These are phyloP conservation scores for Urtica urens DNA, from an alignment of 306 rosid genomes.

Conservation along the genomic window DNA sequence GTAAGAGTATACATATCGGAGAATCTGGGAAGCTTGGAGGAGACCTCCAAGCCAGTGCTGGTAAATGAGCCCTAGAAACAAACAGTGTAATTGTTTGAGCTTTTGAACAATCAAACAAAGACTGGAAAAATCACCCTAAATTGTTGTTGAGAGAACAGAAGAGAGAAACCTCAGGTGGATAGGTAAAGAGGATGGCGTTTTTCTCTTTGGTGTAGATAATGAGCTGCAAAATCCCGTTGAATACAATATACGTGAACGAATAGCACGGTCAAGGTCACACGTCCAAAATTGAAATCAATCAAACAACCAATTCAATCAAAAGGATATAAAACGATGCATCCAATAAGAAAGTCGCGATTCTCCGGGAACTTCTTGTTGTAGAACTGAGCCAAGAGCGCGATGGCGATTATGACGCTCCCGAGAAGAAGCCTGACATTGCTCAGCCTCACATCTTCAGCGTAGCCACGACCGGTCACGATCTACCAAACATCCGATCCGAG, in stretches of 20 bases:
- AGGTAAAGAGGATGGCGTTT: constrained; percentile 74
- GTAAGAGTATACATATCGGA: constrained; percentile 42
- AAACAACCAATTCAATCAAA: not conserved
- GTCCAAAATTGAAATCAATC: constrained; percentile 10
- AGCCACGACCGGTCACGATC: constrained; percentile 68
- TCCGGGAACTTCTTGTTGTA: constrained; percentile 94
- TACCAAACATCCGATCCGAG: too few species aligned
- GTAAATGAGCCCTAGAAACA: constrained; percentile 36
- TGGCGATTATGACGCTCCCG: constrained; percentile 57
- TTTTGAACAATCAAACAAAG: not conserved
- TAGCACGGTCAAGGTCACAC: constrained; percentile 68
- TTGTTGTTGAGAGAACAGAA: not conserved
- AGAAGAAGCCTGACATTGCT: constrained; percentile 56
- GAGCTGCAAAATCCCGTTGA: constrained; percentile 75
- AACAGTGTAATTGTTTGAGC: not conserved
- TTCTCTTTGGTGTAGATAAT: constrained; percentile 80
- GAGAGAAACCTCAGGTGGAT: constrained; percentile 61
- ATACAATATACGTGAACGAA: constrained; percentile 71
- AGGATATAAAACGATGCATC: constrained; percentile 87
- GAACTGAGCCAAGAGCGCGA: constrained; percentile 87
- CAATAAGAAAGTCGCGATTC: constrained; percentile 66
- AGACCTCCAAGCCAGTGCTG: constrained; percentile 44
- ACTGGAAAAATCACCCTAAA: not conserved
- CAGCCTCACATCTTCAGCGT: constrained; percentile 77
- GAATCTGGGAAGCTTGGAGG: constrained; percentile 53